These are phyloP conservation scores for Oldenlandia corymbosa DNA, from an alignment of 257 asterid genomes.

Conservation along the genomic window DNA sequence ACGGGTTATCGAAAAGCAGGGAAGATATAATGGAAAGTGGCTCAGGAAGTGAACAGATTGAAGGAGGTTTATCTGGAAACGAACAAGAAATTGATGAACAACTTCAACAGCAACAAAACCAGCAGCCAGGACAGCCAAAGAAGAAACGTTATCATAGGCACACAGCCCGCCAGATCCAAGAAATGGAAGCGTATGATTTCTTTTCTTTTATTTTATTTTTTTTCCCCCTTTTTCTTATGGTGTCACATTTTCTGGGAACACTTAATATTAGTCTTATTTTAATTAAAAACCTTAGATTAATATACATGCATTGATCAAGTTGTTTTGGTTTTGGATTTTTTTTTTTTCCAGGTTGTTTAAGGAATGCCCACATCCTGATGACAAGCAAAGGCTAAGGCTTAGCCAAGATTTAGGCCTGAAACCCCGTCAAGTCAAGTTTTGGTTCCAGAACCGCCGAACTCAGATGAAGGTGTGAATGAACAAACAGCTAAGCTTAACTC, in stretches of 20 bases:
- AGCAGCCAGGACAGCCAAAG: too few species aligned
- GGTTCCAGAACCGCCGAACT: constrained; percentile 96
- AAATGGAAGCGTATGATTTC: constrained; percentile 71
- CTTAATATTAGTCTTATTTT: too few species aligned
- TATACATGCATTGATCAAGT: constrained; percentile 13
- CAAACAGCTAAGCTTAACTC: too few species aligned
- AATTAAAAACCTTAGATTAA: too few species aligned
- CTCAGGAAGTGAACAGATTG: constrained; percentile 82
- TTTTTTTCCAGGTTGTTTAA: constrained; percentile 61
- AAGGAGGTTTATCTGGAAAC: constrained; percentile 63
- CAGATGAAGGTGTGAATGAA: constrained; percentile 95
- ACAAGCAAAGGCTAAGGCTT: constrained; percentile 70
- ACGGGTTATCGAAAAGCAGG: constrained; percentile 48
- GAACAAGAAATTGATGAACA: constrained; percentile 47
- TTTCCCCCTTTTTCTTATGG: not conserved
- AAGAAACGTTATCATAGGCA: constrained; percentile 93
- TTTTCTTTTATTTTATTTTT: not conserved
- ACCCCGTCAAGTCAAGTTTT: constrained; percentile 91
- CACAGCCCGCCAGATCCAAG: constrained; percentile 91
- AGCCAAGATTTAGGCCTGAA: constrained; percentile 94
- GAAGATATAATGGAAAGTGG: constrained; percentile 74
- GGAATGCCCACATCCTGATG: constrained; percentile 98
- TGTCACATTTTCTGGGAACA: too few species aligned
- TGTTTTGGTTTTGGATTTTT: not conserved
- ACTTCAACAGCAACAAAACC: constrained; percentile 29